These are phyloP conservation scores for Blastomyces emzantsi DNA, from an alignment of 2,329 filamentous ascomycete species.

Conservation along the genomic window DNA sequence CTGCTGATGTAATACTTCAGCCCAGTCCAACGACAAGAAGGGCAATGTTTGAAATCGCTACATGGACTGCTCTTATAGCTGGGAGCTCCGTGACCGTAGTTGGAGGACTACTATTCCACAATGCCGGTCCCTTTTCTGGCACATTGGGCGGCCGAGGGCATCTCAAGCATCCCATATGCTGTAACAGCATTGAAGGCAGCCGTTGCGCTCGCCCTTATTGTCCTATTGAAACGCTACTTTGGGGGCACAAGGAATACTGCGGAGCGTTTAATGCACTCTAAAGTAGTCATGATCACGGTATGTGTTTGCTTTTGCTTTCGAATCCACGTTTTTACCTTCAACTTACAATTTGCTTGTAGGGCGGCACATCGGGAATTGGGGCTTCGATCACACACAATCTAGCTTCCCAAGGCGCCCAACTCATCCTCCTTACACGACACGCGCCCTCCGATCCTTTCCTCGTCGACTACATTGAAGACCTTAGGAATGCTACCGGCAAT, in stretches of 20 bases:
- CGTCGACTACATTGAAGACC: slow-evolving; percentile 82
- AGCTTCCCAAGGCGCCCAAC: slow-evolving; percentile 73
- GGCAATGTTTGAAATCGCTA: too few relatives aligned
- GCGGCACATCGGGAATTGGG: slow-evolving; percentile 89
- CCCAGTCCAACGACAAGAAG: background rate
- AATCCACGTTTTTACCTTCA: slow-evolving; percentile 2
- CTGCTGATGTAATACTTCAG: background rate
- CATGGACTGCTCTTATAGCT: background rate
- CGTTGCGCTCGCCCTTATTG: slow-evolving; percentile 45
- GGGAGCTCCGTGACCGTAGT: background rate
- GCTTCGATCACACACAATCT: slow-evolving; percentile 65
- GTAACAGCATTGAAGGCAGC: slow-evolving; percentile 45
- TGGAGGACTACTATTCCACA: slow-evolving; percentile 15
- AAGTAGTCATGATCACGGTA: slow-evolving; percentile 86
- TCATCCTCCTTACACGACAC: slow-evolving; percentile 80
- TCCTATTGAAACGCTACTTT: slow-evolving; percentile 63
- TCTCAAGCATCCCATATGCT: slow-evolving; percentile 46
- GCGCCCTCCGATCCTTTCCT: slow-evolving; percentile 77
- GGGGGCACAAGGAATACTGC: slow-evolving; percentile 64
- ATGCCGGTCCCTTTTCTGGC: slow-evolving; percentile 57
- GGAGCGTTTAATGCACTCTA: slow-evolving; percentile 82
- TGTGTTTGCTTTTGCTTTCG: slow-evolving; percentile 13
- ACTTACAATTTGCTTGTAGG: slow-evolving; percentile 37
- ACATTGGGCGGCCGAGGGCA: slow-evolving; percentile 46
- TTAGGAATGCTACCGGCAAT: slow-evolving; percentile 68